Base-by-base conservation (phyloP, 2,329 filamentous ascomycete species). In the Exophiala aquamarina region DNA sequence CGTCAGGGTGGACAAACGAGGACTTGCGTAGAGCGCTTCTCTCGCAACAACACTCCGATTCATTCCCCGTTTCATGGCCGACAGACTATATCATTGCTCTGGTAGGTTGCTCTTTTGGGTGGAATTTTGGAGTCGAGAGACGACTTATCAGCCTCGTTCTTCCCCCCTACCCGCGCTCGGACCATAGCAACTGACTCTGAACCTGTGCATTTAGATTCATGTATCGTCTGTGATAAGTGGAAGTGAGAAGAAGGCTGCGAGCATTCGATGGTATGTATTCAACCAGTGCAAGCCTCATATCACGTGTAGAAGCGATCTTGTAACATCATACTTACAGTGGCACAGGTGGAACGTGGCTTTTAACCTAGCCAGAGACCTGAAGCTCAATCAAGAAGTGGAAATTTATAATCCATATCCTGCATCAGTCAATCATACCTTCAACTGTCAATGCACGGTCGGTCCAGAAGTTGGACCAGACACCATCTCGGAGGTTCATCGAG, bases 381-480 rank as follows among this genome's bases (percentile, higher is more conserved):
- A 55, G 33, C 36, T 57, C 28, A 57, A 57, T 21, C 41, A 54
- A 29, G 54, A 57, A 35, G 42, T 55, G 8, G 49, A 52, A 26
- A 26, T 26, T 11, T 26, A 6, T 11, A 26, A 46, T 47, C 3
- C 29, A 43, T 20, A 44, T 45, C 26, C 39, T 48, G 34, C 52
- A 40, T 33, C 35, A 47, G 18, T n/a, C 6, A 45, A 38, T 18
- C 17, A 43, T 28, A 46, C 73, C 74, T 47, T 70, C 71, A 44
- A 70, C 75, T 15, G 56, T 76, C n/a, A 71, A 70, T 19, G 69
- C 69, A 11, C 59, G 63, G 13, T 64, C 66, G 1, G 58, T 72
- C 20, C 63, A 65, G 3, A 62, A 71, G 10, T 67, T 68, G 42
- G 61, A 65, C 19, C 67, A 71, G 50, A 70, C 70, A 44, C 64